These are phyloP conservation scores for Ceratocystis alfenasii DNA, from an alignment of 2,329 filamentous ascomycete species.

Conservation along the genomic window DNA sequence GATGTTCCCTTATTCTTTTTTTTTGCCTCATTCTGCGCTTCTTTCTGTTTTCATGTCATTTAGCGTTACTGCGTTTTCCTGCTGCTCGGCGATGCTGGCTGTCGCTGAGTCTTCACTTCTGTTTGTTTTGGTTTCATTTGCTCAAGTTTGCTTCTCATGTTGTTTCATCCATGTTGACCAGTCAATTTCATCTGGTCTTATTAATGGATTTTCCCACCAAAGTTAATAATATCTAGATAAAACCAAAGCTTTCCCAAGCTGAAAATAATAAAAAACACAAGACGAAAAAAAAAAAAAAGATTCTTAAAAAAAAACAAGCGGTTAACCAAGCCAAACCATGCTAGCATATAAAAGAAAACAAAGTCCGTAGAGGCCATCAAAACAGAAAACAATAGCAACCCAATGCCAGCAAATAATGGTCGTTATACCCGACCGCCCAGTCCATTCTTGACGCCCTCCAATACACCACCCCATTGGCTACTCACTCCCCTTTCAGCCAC, in stretches of 20 bases:
- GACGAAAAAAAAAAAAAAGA: background rate
- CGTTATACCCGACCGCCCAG: constrained; percentile 24
- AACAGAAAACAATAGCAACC: background rate
- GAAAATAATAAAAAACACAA: constrained; percentile 10
- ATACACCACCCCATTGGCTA: constrained; percentile 38
- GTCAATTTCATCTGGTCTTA: background rate
- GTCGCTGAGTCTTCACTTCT: background rate
- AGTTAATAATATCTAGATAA: background rate
- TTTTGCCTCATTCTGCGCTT: constrained; percentile 5
- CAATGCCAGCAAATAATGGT: background rate
- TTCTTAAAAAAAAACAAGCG: constrained; percentile 6
- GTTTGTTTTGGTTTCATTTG: constrained; percentile 5
- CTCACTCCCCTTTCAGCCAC: constrained; percentile 34
- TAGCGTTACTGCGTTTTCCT: background rate
- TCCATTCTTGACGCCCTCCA: constrained; percentile 42
- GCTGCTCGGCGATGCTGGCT: background rate
- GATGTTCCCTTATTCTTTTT: background rate
- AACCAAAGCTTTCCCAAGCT: background rate
- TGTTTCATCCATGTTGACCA: background rate
- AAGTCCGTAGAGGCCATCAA: constrained; percentile 11
- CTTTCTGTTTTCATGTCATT: constrained; percentile 11
- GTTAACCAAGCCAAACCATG: background rate
- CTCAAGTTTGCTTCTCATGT: background rate
- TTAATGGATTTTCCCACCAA: background rate
- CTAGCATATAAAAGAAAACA: constrained; percentile 5